Percentiles rank a stretch among this genome's conserved stretches.
Conservation (phyloP, 768 basidiomycete genomes). For the Phylloporus scabripes region DNA sequence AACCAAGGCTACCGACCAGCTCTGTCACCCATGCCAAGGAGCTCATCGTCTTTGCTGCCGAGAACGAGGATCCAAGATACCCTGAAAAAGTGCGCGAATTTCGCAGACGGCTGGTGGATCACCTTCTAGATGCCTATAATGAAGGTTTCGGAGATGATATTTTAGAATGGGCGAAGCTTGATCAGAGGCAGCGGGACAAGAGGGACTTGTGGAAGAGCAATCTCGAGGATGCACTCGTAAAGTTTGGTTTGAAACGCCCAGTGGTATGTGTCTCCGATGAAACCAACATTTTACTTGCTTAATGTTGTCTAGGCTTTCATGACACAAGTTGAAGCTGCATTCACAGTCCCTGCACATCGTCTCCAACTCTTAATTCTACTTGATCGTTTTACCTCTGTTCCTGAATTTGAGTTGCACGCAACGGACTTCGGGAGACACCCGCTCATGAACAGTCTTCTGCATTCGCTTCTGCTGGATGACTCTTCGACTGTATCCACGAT, state of each 20-base stretch:
- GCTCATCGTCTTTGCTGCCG: constrained; percentile 58
- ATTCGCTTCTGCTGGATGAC: constrained; percentile 67
- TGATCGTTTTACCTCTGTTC: constrained; percentile 52
- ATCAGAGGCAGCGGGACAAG: constrained; percentile 54
- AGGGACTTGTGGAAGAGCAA: constrained; percentile 70
- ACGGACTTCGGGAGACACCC: constrained; percentile 52
- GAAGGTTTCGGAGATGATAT: constrained; percentile 70
- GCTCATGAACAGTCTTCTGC: constrained; percentile 58
- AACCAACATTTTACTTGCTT: constrained; percentile 7
- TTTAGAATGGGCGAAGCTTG: constrained; percentile 67
- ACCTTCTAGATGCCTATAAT: constrained; percentile 71
- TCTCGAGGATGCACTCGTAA: constrained; percentile 68
- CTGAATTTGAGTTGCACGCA: constrained; percentile 46
- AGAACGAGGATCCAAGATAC: constrained; percentile 39
- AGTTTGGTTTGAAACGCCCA: constrained; percentile 56
- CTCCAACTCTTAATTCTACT: constrained; percentile 68
- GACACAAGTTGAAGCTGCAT: constrained; percentile 60
- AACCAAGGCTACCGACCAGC: constrained; percentile 57
- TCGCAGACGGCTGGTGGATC: constrained; percentile 61
- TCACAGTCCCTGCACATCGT: constrained; percentile 53
- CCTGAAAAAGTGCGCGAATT: constrained; percentile 58
- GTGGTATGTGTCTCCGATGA: constrained; percentile 44
- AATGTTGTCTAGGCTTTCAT: constrained; percentile 53
- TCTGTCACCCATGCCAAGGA: constrained; percentile 66
- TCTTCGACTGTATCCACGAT: constrained; percentile 67